Conservation (phyloP, 2,329 filamentous ascomycete genomes). For the Alternaria longipes region DNA sequence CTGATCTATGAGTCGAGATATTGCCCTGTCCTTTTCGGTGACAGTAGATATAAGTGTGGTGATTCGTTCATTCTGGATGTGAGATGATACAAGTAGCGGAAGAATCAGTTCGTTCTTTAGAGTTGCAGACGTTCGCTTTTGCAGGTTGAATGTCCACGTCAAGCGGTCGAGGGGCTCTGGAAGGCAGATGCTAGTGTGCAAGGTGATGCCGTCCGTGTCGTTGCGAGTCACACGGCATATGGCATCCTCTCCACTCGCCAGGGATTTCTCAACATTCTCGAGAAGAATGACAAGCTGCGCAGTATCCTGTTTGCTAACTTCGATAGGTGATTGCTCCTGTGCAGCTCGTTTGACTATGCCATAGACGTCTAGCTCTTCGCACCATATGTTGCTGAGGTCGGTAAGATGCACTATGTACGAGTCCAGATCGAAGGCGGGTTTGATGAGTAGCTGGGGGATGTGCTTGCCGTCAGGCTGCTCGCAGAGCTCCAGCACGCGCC, state of each 20-base stretch:
- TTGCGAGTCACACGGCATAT: conserved; percentile 46
- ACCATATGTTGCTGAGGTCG: conserved; percentile 78
- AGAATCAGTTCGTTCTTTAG: conserved; percentile 62
- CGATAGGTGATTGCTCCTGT: conserved; percentile 73
- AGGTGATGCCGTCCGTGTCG: conserved; percentile 51
- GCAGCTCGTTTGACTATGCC: conserved; percentile 70
- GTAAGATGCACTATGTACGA: conserved; percentile 74
- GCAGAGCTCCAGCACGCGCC: conserved; percentile 44
- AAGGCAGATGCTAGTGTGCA: conserved; percentile 68
- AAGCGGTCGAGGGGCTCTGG: conserved; percentile 70
- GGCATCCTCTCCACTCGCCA: conserved; percentile 52
- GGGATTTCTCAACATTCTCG: conserved; percentile 65
- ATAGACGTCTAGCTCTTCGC: conserved; percentile 69
- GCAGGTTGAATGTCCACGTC: conserved; percentile 71
- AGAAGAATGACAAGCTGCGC: conserved; percentile 75
- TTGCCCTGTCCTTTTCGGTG: conserved; percentile 66
- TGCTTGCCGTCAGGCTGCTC: conserved; percentile 31
- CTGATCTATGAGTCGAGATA: conserved; percentile 66
- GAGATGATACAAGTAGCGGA: conserved; percentile 62
- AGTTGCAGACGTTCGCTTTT: conserved; percentile 50
- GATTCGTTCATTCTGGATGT: conserved; percentile 59
- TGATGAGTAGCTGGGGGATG: conserved; percentile 71
- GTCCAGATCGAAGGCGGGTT: conserved; percentile 62
- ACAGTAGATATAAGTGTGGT: conserved; percentile 60
- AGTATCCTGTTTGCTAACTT: conserved; percentile 71